These are phyloP conservation scores for Leishmania turanica DNA, from an alignment of 208 protist genomes.

Conservation along the genomic window DNA sequence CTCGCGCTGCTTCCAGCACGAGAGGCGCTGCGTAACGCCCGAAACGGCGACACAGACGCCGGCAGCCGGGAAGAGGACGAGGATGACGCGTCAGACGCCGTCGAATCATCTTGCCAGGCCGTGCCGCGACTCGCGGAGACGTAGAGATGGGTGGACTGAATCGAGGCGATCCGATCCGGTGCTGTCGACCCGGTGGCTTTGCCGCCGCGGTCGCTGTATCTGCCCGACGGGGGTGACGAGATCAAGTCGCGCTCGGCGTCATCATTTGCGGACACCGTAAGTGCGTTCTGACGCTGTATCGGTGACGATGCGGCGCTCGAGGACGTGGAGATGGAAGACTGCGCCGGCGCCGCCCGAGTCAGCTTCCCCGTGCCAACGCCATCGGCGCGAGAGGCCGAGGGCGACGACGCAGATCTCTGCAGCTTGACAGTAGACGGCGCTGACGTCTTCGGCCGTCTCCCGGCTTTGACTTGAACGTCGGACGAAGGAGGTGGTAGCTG, in stretches of 20 bases:
- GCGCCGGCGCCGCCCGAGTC: not conserved
- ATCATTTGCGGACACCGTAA: not conserved
- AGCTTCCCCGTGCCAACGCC: not conserved
- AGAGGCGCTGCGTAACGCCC: not conserved
- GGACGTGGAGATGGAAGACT: not conserved
- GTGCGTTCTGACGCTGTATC: not conserved
- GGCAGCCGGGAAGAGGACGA: conserved; percentile 4
- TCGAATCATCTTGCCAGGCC: conserved; percentile 15
- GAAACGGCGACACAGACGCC: not conserved
- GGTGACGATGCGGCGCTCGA: not conserved
- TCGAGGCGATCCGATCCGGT: conserved; percentile 18
- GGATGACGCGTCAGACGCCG: conserved; percentile 1
- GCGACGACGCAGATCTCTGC: not conserved
- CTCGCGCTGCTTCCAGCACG: not conserved
- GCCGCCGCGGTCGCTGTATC: not conserved
- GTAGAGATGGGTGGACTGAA: conserved; percentile 33
- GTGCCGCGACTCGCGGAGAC: conserved; percentile 36
- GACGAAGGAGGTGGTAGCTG: conserved; percentile 7
- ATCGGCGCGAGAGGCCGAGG: not conserved
- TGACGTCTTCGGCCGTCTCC: not conserved
- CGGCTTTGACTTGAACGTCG: not conserved
- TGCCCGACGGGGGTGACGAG: conserved; percentile 18
- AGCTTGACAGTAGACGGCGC: conserved; percentile 15
- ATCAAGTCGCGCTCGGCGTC: conserved; percentile 26
- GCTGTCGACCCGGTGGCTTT: not conserved